A percentile compares a stretch with the other conserved stretches of the same genome.
phyloP scores from a whole-genome alignment of 495 filamentous ascomycete species.

The Jackrogersella multiformis region DNA sequence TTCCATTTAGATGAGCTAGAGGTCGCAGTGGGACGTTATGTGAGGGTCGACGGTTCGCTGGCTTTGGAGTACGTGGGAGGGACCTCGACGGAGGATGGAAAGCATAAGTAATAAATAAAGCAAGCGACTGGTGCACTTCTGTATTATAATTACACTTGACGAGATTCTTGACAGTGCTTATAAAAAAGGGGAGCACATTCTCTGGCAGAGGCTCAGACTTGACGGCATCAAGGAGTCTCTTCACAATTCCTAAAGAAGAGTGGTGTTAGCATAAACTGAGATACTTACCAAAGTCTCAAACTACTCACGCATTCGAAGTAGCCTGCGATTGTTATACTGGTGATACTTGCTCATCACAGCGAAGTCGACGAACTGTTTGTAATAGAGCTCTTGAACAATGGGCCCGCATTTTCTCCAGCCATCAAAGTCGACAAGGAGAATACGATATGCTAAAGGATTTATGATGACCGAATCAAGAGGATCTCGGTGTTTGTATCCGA shows the following conservation, averaged over 20 bases:
- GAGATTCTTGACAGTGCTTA: conserved; percentile 77
- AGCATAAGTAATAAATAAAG: conserved; percentile 91
- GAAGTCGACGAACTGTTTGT: conserved; percentile 88
- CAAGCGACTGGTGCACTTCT: conserved; percentile 85
- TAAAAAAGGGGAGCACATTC: conserved; percentile 75
- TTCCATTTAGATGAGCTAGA: conserved; percentile 41
- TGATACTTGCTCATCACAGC: conserved; percentile 85
- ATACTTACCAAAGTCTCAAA: conserved; percentile 36
- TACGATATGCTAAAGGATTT: conserved; percentile 91
- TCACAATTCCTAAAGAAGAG: conserved; percentile 75
- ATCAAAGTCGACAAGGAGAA: conserved; percentile 90
- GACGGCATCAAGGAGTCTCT: conserved; percentile 85
- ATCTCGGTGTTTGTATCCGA: conserved; percentile 81
- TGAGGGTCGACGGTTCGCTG: conserved; percentile 51
- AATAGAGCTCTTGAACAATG: conserved; percentile 84
- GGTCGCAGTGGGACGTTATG: conserved; percentile 44
- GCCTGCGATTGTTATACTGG: conserved; percentile 85
- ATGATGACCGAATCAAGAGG: conserved; percentile 90
- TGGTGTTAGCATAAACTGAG: conserved; percentile 20
- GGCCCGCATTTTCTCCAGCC: conserved; percentile 82
- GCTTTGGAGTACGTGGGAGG: conserved; percentile 62
- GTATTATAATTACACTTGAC: conserved; percentile 80
- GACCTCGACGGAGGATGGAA: conserved; percentile 72
- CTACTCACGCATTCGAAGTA: conserved; percentile 86
- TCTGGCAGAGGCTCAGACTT: conserved; percentile 81